phyloP scores from a whole-genome alignment of 2,329 filamentous ascomycete species.

The Ophiosphaerella herpotricha region DNA sequence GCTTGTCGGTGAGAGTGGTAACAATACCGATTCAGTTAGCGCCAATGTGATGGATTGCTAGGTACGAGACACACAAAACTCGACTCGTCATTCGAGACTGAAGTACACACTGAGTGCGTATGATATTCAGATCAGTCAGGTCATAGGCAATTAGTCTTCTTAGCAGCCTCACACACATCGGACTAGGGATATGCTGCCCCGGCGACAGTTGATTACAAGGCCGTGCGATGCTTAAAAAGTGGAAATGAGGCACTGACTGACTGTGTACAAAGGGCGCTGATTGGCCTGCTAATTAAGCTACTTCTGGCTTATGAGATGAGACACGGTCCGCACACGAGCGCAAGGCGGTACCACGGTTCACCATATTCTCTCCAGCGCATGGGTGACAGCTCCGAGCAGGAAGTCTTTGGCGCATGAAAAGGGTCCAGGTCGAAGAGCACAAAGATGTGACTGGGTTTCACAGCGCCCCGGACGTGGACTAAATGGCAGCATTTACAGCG shows the following conservation, averaged over 20 bases:
- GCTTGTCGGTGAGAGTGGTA: constrained; percentile 5
- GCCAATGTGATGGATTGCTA: too few species aligned
- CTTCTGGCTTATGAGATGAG: constrained; percentile 31
- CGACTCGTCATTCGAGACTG: too few species aligned
- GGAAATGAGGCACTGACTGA: constrained; percentile 34
- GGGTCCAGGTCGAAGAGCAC: too few species aligned
- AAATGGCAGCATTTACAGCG: constrained; percentile 1
- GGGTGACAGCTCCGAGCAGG: neutral
- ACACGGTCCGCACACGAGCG: constrained; percentile 13
- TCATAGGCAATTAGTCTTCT: constrained; percentile 10
- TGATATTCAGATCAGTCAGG: neutral
- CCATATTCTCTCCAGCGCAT: neutral
- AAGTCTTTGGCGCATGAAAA: too few species aligned
- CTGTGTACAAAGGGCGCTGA: constrained; percentile 11
- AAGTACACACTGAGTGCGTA: too few species aligned
- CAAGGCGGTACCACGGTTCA: constrained; percentile 2
- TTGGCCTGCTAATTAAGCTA: constrained; percentile 29
- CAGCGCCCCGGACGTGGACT: neutral
- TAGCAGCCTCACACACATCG: constrained; percentile 8
- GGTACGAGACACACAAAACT: too few species aligned
- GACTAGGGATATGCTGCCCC: constrained; percentile 14
- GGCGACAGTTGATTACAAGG: constrained; percentile 13
- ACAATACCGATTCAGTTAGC: neutral
- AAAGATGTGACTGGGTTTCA: neutral
- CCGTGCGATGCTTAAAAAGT: constrained; percentile 38